Evolutionary conservation across 345 rosid species (phyloP), one percentile per base, ranked within the genome.

Genomic region (Citrus maxima): DNA sequence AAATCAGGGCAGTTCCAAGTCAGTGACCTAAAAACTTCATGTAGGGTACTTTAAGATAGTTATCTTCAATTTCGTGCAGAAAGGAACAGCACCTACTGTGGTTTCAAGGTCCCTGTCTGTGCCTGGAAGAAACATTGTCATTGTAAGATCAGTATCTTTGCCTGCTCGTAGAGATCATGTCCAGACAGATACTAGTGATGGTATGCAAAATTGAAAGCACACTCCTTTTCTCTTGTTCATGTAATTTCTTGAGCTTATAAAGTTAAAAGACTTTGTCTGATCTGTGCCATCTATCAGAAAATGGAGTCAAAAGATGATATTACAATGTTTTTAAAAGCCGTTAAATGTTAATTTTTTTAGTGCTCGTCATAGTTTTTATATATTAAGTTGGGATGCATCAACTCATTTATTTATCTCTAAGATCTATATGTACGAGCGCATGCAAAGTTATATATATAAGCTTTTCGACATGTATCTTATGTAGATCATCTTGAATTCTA

Each of bases 81-180:
- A 86, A 79, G 90, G 81, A 61, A 82, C 80, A 73, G 60, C 3
- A 37, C 82, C 38, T 73, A 82, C 87, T 61, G 85, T 78, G 8
- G 94, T 93, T 80, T 89, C 98, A 56, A 89, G 98, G 84, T 95
- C 98, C 37, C 88, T 90, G 69, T 91, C 98, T 0, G 81, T 90
- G 82, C 93, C 98, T 0, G 93, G 91, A 61, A 79, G 86, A 83
- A 93, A 89, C 82, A 70, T 87, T 80, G 94, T 95, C 35, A 93
- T 95, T 72, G 97, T 95, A 22, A 86, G 97, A 86, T 85, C 94
- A 46, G 72, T 84, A 76, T 93, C 98, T 76, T 90, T 93, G 73
- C 85, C 90, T 77, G 67, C 89, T n/a, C 74, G 25, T 78, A 84
- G 81, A 70, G 88, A 89, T 64, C 82, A 81, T 72, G 67, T 65